Evolutionary conservation across 2,329 filamentous ascomycete species (phyloP), one percentile per base, ranked within the genome.

Genomic region (Paraphaeosphaeria sporulosa): DNA sequence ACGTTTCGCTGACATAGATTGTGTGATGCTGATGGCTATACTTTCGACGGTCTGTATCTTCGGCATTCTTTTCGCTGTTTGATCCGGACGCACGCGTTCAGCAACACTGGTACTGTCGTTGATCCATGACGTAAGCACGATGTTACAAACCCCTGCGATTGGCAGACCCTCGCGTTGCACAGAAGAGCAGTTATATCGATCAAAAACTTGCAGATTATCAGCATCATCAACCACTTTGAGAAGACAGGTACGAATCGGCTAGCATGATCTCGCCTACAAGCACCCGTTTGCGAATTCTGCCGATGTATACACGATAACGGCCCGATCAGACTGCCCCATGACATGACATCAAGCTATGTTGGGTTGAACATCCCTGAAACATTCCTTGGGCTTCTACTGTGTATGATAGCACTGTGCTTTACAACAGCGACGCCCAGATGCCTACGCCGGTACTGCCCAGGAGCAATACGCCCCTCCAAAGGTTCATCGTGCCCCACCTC

Each of bases 401-500:
- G n/a, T n/a, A 27, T 27, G 3, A 34, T 32, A 10, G 32, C 47
- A 27, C 40, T 21, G 4, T 4, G 7, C n/a, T 7, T 27, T 27
- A 54, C 51, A 54, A 34, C 23, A 46, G 25, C 9, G 38, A 44
- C 40, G 62, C 64, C 62, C 60, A 63, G 9, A 52, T 23, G 17
- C 64, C 65, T 54, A 63, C n/a, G 6, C 56, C 64, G 8, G 62
- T 59, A 12, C 48, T 60, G 5, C 43, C 52, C 44, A 66, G 27
- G 30, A 66, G 23, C 52, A 64, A 15, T 13, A 60, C 21, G 15
- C 63, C 64, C 46, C 66, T 54, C 30, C 52, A 51, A 2, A 68
- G 57, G 43, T 64, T 65, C 59, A 56, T 57, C 46, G 21, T 53
- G n/a, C 66, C 66, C 66, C 66, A 65, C 46, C 25, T 60, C 59